phyloP scores from a whole-genome alignment of 306 rosid genomes.

The Luffa acutangula region DNA sequence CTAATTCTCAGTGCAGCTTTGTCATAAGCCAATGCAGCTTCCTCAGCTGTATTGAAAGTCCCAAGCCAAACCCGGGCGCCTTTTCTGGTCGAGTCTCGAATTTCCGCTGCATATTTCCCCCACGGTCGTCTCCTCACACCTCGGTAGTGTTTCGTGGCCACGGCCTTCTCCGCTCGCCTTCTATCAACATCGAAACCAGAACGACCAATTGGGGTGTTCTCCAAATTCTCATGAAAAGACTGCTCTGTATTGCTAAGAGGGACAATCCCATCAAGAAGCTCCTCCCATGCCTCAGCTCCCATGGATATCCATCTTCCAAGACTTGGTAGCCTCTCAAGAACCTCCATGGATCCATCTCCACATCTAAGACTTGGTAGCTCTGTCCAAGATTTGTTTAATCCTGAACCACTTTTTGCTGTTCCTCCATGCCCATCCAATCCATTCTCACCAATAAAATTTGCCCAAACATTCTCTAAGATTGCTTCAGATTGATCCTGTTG shows the following conservation, averaged over 20 bases:
- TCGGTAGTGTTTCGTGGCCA: conserved; percentile 40
- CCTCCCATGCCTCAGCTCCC: conserved; percentile 93
- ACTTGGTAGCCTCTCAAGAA: conserved; percentile 68
- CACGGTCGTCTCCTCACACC: conserved; percentile 96
- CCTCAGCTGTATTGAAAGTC: conserved; percentile 79
- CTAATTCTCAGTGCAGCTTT: conserved; percentile 88
- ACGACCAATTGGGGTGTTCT: background rate
- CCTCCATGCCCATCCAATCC: conserved; percentile 9
- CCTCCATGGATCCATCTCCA: conserved; percentile 43
- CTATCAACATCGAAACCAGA: background rate
- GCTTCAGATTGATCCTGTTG: conserved; percentile 40
- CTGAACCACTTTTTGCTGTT: conserved; percentile 14
- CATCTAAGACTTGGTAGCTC: conserved; percentile 47
- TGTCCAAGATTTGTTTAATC: conserved; percentile 36
- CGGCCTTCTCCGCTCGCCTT: conserved; percentile 15
- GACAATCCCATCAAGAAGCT: conserved; percentile 31
- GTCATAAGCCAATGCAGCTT: conserved; percentile 92
- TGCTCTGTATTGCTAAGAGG: conserved; percentile 12
- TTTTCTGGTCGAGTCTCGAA: conserved; percentile 70
- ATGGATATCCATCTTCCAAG: conserved; percentile 89
- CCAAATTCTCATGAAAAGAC: conserved; percentile 6
- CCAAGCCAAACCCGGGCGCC: conserved; percentile 94
- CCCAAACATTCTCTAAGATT: conserved; percentile 84
- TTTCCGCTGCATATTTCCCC: conserved; percentile 96
- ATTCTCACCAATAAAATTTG: conserved; percentile 40